Conservation (phyloP, 345 rosid species). For the Boechera stricta region DNA sequence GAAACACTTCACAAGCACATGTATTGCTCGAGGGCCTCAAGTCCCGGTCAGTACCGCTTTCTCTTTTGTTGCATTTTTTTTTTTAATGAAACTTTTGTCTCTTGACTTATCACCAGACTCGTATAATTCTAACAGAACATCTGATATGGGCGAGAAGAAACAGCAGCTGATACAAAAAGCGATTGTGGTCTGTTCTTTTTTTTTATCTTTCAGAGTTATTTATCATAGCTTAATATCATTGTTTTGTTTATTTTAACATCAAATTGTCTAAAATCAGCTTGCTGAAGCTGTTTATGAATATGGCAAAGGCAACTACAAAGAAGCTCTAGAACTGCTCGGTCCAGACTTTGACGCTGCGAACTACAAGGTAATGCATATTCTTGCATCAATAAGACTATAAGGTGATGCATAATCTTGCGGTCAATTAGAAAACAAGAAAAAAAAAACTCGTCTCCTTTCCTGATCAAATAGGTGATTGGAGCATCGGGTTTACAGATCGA, state of each 20-base stretch:
- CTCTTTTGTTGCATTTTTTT: neutral
- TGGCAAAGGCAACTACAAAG: conserved; percentile 57
- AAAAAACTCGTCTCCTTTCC: no score
- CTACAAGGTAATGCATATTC: conserved; percentile 60
- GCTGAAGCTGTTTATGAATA: conserved; percentile 72
- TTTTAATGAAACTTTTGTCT: conserved; percentile 11
- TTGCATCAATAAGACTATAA: neutral
- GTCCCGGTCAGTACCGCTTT: conserved; percentile 52
- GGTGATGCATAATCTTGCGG: no score
- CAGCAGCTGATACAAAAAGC: conserved; percentile 64
- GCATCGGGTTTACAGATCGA: conserved; percentile 88
- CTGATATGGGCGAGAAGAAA: conserved; percentile 68
- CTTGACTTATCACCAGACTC: conserved; percentile 14
- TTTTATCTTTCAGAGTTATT: neutral
- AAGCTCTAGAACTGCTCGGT: conserved; percentile 64
- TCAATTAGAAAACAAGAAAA: no score
- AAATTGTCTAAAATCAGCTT: conserved; percentile 51
- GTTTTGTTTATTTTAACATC: neutral
- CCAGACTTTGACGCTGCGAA: conserved; percentile 66
- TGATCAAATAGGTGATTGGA: conserved; percentile 58
- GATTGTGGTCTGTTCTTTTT: conserved; percentile 56
- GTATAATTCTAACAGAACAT: conserved; percentile 44
- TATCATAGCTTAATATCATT: neutral
- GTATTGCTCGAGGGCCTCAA: conserved; percentile 67
- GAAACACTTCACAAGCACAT: conserved; percentile 62